phyloP scores from a whole-genome alignment of 2,329 filamentous ascomycete genomes.

The Alternaria gansuensis region DNA sequence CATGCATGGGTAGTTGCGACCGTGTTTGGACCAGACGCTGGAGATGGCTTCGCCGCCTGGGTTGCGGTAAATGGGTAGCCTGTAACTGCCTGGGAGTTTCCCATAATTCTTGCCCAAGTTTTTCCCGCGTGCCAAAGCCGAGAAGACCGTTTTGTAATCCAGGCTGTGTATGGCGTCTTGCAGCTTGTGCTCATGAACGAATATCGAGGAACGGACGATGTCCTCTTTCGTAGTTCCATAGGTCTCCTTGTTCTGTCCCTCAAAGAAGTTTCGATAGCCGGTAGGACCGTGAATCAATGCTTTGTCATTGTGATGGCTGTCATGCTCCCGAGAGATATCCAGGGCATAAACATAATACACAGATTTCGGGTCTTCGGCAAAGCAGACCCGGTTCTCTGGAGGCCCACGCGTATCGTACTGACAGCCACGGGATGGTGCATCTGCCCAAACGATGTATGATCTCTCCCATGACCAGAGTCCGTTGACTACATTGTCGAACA shows the following conservation, averaged over 20 bases:
- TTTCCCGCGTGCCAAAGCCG: not conserved
- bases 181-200: constrained; percentile 5
- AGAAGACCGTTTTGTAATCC: not conserved
- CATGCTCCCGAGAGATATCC: not conserved
- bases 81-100: constrained; percentile 15
- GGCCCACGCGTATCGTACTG: not conserved
- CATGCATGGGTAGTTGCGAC: constrained; percentile 31
- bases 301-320: not conserved
- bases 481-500: not conserved
- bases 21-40: constrained; percentile 9
- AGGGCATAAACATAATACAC: not conserved
- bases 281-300: constrained; percentile 11
- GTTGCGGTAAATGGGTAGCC: constrained; percentile 23
- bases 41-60: constrained; percentile 27
- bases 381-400: not conserved
- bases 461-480: constrained; percentile 4
- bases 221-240: constrained; percentile 37
- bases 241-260: not conserved
- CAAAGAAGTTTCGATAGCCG: constrained; percentile 7
- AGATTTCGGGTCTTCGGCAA: not conserved
- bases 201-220: constrained; percentile 17
- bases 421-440: not conserved
- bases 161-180: not conserved
- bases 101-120: not conserved
- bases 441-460: constrained; percentile 6